Evolutionary conservation across 2,329 filamentous ascomycete species (phyloP).

Genomic region (Allantophomopsis cytisporea): DNA sequence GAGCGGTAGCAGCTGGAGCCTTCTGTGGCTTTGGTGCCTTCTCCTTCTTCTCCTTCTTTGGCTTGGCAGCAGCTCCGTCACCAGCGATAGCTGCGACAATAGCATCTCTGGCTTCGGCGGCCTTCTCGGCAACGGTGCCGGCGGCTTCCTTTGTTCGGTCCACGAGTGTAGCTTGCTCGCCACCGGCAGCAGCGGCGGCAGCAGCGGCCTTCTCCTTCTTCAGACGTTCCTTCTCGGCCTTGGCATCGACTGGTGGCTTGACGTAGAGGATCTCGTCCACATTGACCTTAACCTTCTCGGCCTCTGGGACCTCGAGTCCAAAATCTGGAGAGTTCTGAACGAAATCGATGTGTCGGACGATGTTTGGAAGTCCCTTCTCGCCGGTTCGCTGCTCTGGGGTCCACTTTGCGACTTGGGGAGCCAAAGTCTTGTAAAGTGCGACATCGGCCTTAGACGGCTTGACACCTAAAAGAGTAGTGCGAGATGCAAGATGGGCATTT

Average conservation of each 20-base stretch:
- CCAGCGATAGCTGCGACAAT: slow-evolving; percentile 20
- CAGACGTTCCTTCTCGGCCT: slow-evolving; percentile 90
- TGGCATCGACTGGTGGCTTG: slow-evolving; percentile 78
- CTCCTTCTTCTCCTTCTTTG: slow-evolving; percentile 80
- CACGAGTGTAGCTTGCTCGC: slow-evolving; percentile 32
- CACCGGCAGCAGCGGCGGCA: slow-evolving; percentile 36
- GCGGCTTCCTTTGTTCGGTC: slow-evolving; percentile 39
- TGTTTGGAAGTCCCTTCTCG: slow-evolving; percentile 77
- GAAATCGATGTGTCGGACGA: slow-evolving; percentile 86
- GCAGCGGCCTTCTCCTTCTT: slow-evolving; percentile 88
- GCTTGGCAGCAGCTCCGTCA: slow-evolving; percentile 32
- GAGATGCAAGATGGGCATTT: slow-evolving; percentile 76
- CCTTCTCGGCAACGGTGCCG: slow-evolving; percentile 32
- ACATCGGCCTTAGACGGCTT: slow-evolving; percentile 86
- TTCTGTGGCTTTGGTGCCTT: slow-evolving; percentile 69
- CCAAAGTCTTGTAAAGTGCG: slow-evolving; percentile 67
- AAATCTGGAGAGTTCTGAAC: slow-evolving; percentile 80
- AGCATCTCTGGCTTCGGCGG: slow-evolving; percentile 22
- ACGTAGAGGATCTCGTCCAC: slow-evolving; percentile 70
- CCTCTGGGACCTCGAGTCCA: slow-evolving; percentile 52
- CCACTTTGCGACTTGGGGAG: slow-evolving; percentile 68
- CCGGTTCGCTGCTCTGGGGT: slow-evolving; percentile 77
- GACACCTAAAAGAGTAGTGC: slow-evolving; percentile 76
- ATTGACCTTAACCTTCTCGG: slow-evolving; percentile 69
- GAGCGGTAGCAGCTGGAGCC: slow-evolving; percentile 53